phyloP scores from a whole-genome alignment of 2,329 filamentous ascomycete species.

The Xylariales sp. region DNA sequence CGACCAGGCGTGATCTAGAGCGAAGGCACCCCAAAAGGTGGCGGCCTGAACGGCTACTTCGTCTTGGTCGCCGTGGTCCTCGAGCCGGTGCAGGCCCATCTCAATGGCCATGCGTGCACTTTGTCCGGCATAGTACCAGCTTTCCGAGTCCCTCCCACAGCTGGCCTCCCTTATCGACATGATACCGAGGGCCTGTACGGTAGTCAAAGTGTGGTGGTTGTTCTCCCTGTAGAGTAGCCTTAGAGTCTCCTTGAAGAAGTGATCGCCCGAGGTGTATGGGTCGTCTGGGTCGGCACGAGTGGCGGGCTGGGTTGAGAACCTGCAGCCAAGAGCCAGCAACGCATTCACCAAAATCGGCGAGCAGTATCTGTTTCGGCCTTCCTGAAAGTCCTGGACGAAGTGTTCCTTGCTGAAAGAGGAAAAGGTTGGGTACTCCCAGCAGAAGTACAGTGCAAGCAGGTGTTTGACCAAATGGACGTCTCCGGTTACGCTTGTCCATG shows the following conservation, averaged over 20 bases:
- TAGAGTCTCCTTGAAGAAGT: slow-evolving; percentile 68
- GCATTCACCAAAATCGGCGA: slow-evolving; percentile 64
- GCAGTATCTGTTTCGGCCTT: slow-evolving; percentile 60
- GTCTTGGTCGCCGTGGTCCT: slow-evolving; percentile 45
- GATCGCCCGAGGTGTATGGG: slow-evolving; percentile 62
- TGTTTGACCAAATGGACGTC: slow-evolving; percentile 58
- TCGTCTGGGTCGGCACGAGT: slow-evolving; percentile 60
- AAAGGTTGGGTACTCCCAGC: slow-evolving; percentile 73
- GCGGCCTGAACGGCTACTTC: slow-evolving; percentile 54
- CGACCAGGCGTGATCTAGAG: slow-evolving; percentile 61
- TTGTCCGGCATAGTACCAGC: slow-evolving; percentile 68
- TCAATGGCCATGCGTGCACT: slow-evolving; percentile 69
- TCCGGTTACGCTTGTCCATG: slow-evolving; percentile 58
- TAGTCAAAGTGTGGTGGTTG: slow-evolving; percentile 61
- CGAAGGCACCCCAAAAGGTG: slow-evolving; percentile 60
- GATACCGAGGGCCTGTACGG: slow-evolving; percentile 69
- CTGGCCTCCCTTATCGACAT: slow-evolving; percentile 74
- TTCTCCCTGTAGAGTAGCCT: slow-evolving; percentile 54
- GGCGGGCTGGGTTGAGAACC: slow-evolving; percentile 61
- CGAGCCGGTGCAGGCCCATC: slow-evolving; percentile 60
- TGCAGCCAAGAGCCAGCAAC: slow-evolving; percentile 60
- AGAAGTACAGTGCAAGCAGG: slow-evolving; percentile 64
- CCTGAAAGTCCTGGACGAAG: slow-evolving; percentile 61
- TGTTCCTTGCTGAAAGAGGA: slow-evolving; percentile 67
- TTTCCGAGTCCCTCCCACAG: slow-evolving; percentile 66